Evolutionary conservation across 352 stramenopile genomes (phyloP).

Genomic region (Pythium diclinum): DNA sequence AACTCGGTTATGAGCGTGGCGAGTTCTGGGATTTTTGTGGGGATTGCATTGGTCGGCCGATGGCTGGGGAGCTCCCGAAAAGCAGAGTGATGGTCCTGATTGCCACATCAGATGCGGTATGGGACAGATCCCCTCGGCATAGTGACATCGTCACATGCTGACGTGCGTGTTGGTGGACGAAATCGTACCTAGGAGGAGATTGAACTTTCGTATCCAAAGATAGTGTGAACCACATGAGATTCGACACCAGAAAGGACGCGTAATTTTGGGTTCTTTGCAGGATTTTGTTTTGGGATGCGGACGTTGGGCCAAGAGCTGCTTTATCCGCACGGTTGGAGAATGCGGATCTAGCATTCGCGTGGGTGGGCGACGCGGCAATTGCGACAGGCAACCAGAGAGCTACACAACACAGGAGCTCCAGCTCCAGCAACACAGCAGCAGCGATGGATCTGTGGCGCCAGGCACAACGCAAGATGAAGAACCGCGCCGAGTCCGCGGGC

Average conservation of each 20-base stretch:
- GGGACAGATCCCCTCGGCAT: background rate
- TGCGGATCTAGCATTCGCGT: conserved; percentile 44
- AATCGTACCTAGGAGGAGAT: background rate
- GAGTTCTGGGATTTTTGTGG: background rate
- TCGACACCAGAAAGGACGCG: background rate
- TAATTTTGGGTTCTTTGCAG: background rate
- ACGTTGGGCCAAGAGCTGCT: conserved; percentile 89
- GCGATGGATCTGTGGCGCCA: conserved; percentile 8
- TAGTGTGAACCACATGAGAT: conserved; percentile 6
- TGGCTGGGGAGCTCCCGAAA: background rate
- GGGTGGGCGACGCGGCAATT: conserved; percentile 85
- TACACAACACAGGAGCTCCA: background rate
- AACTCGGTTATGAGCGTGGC: background rate
- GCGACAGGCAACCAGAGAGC: background rate
- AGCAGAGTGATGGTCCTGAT: conserved; percentile 2
- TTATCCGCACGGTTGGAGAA: conserved; percentile 84
- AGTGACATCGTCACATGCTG: background rate
- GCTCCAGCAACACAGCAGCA: conserved; percentile 2
- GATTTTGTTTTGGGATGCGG: conserved; percentile 83
- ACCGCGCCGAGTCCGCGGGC: conserved; percentile 4
- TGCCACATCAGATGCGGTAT: conserved; percentile 3
- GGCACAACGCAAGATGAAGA: conserved; percentile 23
- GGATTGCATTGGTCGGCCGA: background rate
- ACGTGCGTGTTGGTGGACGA: background rate
- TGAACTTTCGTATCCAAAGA: background rate